Evolutionary conservation across 225 moss, liverwort and hornwort genomes (phyloP).

Genomic region (Marchantia polymorpha): DNA sequence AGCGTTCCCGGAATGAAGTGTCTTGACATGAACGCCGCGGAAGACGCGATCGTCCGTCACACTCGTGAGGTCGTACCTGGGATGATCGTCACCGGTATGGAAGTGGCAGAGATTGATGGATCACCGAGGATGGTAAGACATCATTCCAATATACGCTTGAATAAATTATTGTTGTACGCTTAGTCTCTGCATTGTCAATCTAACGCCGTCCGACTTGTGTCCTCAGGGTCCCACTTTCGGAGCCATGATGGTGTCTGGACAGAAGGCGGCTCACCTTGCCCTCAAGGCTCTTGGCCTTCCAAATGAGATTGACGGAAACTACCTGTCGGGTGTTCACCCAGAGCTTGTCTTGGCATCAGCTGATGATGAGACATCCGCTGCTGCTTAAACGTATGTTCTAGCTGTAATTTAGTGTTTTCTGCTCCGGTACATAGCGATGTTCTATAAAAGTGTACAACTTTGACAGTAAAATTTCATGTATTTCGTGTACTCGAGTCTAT

Average conservation of each 20-base stretch:
- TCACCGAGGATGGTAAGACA: constrained; percentile 71
- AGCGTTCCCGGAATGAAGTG: constrained; percentile 92
- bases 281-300: constrained; percentile 76
- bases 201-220: not conserved
- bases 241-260: constrained; percentile 97
- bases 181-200: not conserved
- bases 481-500: not conserved
- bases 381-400: constrained; percentile 8
- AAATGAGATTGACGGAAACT: constrained; percentile 89
- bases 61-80: constrained; percentile 94
- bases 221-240: constrained; percentile 90
- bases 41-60: constrained; percentile 75
- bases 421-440: not conserved
- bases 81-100: constrained; percentile 98
- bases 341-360: constrained; percentile 54
- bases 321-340: constrained; percentile 63
- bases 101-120: constrained; percentile 95
- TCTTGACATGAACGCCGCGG: constrained; percentile 91
- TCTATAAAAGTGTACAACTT: constrained; percentile 1
- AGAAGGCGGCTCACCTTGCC: constrained; percentile 88
- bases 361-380: constrained; percentile 3
- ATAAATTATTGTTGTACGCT: no score
- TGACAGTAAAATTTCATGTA: not conserved
- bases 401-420: constrained; percentile 2
- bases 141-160: not conserved